Evolutionary conservation across 768 basidiomycete genomes (phyloP), one percentile per base, ranked within the genome.

Genomic region (Fibroporia radiculosa): DNA sequence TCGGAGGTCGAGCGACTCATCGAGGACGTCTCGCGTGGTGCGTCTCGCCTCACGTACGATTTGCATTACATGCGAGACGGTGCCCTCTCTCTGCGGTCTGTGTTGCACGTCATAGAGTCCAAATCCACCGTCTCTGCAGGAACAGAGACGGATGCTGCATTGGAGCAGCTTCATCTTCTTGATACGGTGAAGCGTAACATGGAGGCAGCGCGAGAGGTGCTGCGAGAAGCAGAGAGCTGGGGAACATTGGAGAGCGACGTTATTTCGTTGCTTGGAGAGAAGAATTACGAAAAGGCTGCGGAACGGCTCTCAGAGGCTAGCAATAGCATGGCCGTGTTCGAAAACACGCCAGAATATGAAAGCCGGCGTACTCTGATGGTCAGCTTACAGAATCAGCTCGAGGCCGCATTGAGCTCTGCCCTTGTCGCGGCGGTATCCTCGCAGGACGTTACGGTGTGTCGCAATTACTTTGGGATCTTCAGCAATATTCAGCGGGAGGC

Each of bases 181-280:
- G 92, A 98, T 62, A 78, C 75, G 8, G 74, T 93, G 23, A 96
- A 92, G 59, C 69, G 68, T 19, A 73, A 84, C 18, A 93, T 99
- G 90, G 91, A 93, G 60, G 80, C 82, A 0, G 77, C 91, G 1
- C 72, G 93, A 26, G 91, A 91, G 50, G 92, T 97, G 14, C 66
- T 98, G 27, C 79, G 84, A 20, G 95, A 98, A 60, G 93, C 96
- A 11, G 93, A 98, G 69, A 89, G 84, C 52, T 99, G 96, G 96
- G 88, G 84, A 46, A 89, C 90, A 2, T 74, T 99, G 36, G 96
- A 98, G 61, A 74, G 85, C 27, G 96, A 99, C 65, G 85, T 96
- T 37, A 88, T 86, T 0, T 72, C 84, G 2, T 74, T 95, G n/a
- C 73, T 98, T 32, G 66, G 73, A 12, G 87, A 92, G 53, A 75